Percentiles rank a stretch among this genome's conserved stretches.
These are phyloP conservation scores for Hemerocallis citrina DNA, from an alignment of 106 monocot genomes.

Conservation along the genomic window DNA sequence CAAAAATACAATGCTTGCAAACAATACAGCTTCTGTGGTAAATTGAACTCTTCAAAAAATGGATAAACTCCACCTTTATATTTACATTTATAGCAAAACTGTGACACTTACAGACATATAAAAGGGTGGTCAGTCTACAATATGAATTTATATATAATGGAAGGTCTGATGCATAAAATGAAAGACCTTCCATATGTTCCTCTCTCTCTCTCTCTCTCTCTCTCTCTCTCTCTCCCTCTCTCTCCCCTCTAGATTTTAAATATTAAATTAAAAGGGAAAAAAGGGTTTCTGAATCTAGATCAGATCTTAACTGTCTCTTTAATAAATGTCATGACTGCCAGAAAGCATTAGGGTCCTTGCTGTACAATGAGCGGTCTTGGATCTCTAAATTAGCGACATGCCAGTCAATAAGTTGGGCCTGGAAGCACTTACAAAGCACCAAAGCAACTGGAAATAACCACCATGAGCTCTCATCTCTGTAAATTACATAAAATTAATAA, in stretches of 20 bases:
- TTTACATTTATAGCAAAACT: slow-evolving; percentile 11
- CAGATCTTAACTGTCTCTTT: background rate
- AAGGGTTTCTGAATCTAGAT: slow-evolving; percentile 1
- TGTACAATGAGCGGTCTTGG: slow-evolving; percentile 94
- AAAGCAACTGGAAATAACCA: slow-evolving; percentile 77
- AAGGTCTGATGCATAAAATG: slow-evolving; percentile 12
- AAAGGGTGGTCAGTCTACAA: slow-evolving; percentile 3
- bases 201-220: no score
- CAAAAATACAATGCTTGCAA: no score
- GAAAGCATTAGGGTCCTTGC: slow-evolving; percentile 74
- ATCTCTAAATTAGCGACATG: slow-evolving; percentile 98
- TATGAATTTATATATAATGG: slow-evolving; percentile 7
- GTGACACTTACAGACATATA: background rate
- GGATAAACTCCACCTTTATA: slow-evolving; percentile 8
- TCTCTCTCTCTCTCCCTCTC: no score
- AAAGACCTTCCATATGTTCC: slow-evolving; percentile 2
- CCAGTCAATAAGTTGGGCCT: slow-evolving; percentile 89
- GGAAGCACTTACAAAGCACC: slow-evolving; percentile 72
- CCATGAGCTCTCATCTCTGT: slow-evolving; percentile 97
- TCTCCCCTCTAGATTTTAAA: background rate
- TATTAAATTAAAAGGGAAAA: background rate
- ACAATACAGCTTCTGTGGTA: no score
- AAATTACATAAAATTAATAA: background rate
- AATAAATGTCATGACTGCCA: slow-evolving; percentile 63
- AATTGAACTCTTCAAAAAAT: no score